phyloP scores from a whole-genome alignment of 495 filamentous ascomycete species.

The Neurospora sp. region DNA sequence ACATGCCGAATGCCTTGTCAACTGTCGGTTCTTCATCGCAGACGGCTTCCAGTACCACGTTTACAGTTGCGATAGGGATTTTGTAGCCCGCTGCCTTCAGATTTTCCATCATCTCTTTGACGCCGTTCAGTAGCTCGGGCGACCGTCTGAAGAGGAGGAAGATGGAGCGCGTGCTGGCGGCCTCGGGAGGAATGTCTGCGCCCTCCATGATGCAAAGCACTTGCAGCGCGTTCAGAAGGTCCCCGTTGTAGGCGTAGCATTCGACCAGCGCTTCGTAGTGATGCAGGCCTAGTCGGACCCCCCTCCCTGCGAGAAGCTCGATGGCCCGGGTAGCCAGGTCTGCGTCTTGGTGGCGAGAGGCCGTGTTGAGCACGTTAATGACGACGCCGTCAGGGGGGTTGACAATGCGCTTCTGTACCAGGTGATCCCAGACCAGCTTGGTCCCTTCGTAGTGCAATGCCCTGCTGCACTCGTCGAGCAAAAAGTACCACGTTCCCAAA shows the following conservation, averaged over 20 bases:
- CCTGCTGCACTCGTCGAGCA: slow-evolving; percentile 58
- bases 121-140: slow-evolving; percentile 23
- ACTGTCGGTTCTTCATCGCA: slow-evolving; percentile 25
- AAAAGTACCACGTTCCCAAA: slow-evolving; percentile 48
- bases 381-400: slow-evolving; percentile 56
- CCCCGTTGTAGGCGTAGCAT: slow-evolving; percentile 47
- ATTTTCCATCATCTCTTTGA: slow-evolving; percentile 44
- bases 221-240: slow-evolving; percentile 46
- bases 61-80: slow-evolving; percentile 48
- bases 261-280: slow-evolving; percentile 74
- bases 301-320: slow-evolving; percentile 43
- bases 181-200: slow-evolving; percentile 41
- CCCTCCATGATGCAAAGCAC: slow-evolving; percentile 59
- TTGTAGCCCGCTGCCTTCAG: slow-evolving; percentile 34
- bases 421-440: slow-evolving; percentile 46
- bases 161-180: slow-evolving; percentile 50
- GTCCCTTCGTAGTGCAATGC: slow-evolving; percentile 28
- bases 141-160: slow-evolving; percentile 25
- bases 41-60: slow-evolving; percentile 51
- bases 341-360: slow-evolving; percentile 55
- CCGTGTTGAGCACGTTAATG: slow-evolving; percentile 55
- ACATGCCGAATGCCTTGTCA: slow-evolving; percentile 52
- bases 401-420: slow-evolving; percentile 53
- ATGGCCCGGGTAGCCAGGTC: slow-evolving; percentile 57
- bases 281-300: slow-evolving; percentile 40